Conservation (phyloP, 495 filamentous ascomycete species). For the Ascodesmis nigricans region DNA sequence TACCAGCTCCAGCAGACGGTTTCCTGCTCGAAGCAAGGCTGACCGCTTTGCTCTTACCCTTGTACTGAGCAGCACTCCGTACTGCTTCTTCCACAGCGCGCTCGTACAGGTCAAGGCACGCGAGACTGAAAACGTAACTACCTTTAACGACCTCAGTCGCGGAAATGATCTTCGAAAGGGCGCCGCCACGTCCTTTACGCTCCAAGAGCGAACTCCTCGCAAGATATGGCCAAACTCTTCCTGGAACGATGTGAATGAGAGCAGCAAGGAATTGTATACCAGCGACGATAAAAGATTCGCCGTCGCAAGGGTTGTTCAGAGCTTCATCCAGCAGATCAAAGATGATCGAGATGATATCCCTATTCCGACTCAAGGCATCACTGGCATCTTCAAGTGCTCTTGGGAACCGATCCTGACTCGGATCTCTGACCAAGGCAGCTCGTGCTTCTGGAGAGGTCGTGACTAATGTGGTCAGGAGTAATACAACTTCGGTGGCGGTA, state of each 20-base stretch:
- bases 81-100: slow-evolving; percentile 54
- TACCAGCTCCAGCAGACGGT: slow-evolving; percentile 23
- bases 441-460: slow-evolving; percentile 10
- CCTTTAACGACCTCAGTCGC: slow-evolving; percentile 52
- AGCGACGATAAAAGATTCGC: slow-evolving; percentile 40
- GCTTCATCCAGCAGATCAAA: slow-evolving; percentile 66
- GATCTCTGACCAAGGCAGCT: slow-evolving; percentile 4
- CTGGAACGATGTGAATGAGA: slow-evolving; percentile 46
- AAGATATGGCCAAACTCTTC: slow-evolving; percentile 74
- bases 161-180: slow-evolving; percentile 49
- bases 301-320: slow-evolving; percentile 27
- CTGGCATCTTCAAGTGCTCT: slow-evolving; percentile 44
- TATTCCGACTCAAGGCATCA: slow-evolving; percentile 44
- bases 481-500: slow-evolving; percentile 39
- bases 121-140: slow-evolving; percentile 53
- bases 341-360: slow-evolving; percentile 60
- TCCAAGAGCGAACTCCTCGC: slow-evolving; percentile 55
- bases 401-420: slow-evolving; percentile 1
- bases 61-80: slow-evolving; percentile 46
- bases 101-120: slow-evolving; percentile 49
- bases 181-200: slow-evolving; percentile 45
- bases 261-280: slow-evolving; percentile 61
- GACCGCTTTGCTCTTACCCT: slow-evolving; percentile 26
- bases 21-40: slow-evolving; percentile 24
- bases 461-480: slow-evolving; percentile 36